Conservation (phyloP, 768 basidiomycete genomes). For the Pleurotus platypus region DNA sequence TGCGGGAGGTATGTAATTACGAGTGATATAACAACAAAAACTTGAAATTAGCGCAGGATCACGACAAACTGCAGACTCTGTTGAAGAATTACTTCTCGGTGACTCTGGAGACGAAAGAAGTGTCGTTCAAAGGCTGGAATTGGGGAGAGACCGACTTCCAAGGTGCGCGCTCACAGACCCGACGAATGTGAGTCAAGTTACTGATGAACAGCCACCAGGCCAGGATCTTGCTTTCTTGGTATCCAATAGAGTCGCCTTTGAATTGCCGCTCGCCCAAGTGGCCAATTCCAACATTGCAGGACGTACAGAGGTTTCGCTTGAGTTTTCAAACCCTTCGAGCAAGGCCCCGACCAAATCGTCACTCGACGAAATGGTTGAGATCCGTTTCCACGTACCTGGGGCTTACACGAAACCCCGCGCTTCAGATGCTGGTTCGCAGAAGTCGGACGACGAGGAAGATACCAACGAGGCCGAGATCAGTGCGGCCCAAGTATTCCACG, state of each 20-base stretch:
- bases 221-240: slow-evolving; percentile 90
- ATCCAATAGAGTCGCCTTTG: slow-evolving; percentile 84
- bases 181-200: neutral
- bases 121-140: slow-evolving; percentile 94
- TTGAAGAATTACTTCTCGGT: slow-evolving; percentile 87
- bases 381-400: slow-evolving; percentile 94
- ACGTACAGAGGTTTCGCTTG: slow-evolving; percentile 98
- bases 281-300: slow-evolving; percentile 98
- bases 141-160: slow-evolving; percentile 96
- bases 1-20: slow-evolving; percentile 66
- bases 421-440: slow-evolving; percentile 73
- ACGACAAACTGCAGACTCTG: slow-evolving; percentile 76
- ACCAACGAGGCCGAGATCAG: slow-evolving; percentile 75
- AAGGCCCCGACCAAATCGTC: slow-evolving; percentile 35
- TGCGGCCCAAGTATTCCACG: slow-evolving; percentile 96
- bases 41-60: slow-evolving; percentile 58
- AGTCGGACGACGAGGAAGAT: slow-evolving; percentile 64
- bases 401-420: slow-evolving; percentile 56
- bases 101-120: slow-evolving; percentile 81
- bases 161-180: slow-evolving; percentile 45
- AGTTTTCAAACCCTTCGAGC: slow-evolving; percentile 60
- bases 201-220: slow-evolving; percentile 41
- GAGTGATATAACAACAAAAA: too few species aligned
- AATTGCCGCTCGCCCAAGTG: slow-evolving; percentile 80
- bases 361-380: slow-evolving; percentile 91